A percentile compares a stretch with the other conserved stretches of the same genome.
These are phyloP conservation scores for Solanum appendiculatum DNA, from an alignment of 257 asterid species.

Conservation along the genomic window DNA sequence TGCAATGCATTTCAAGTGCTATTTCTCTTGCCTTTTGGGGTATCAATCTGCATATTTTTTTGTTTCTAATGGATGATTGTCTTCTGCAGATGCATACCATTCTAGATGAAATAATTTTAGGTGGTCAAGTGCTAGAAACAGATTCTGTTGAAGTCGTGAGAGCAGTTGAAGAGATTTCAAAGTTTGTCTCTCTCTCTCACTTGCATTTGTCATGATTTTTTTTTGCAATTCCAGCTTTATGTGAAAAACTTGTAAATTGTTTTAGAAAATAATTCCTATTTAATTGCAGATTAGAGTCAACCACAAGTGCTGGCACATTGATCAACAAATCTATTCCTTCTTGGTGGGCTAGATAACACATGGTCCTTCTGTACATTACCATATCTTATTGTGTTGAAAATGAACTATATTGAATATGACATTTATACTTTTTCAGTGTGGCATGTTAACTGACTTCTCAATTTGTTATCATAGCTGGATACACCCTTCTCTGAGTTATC, in stretches of 20 bases:
- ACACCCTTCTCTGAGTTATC: not conserved
- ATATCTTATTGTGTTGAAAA: not conserved
- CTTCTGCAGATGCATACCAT: conserved; percentile 19
- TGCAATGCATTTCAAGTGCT: not conserved
- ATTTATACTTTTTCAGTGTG: not conserved
- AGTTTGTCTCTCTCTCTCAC: conserved; percentile 3
- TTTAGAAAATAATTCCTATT: not conserved
- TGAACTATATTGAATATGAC: not conserved
- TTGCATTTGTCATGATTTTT: not conserved
- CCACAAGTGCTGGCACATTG: not conserved
- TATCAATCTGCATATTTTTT: not conserved
- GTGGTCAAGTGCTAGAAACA: conserved; percentile 30
- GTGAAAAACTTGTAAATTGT: not conserved
- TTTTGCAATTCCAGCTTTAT: not conserved
- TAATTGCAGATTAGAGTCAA: conserved; percentile 15
- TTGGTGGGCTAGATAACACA: conserved; percentile 16
- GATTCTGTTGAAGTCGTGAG: conserved; percentile 16
- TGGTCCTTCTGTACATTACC: not conserved
- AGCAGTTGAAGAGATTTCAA: conserved; percentile 18
- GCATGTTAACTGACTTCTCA: not conserved
- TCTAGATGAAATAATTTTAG: conserved; percentile 24
- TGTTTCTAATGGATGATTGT: not conserved
- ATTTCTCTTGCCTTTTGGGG: not conserved
- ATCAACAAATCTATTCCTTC: conserved; percentile 11
- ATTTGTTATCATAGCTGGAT: not conserved